phyloP scores from a whole-genome alignment of 2,329 filamentous ascomycete genomes.

The Cladorrhinum sp. region DNA sequence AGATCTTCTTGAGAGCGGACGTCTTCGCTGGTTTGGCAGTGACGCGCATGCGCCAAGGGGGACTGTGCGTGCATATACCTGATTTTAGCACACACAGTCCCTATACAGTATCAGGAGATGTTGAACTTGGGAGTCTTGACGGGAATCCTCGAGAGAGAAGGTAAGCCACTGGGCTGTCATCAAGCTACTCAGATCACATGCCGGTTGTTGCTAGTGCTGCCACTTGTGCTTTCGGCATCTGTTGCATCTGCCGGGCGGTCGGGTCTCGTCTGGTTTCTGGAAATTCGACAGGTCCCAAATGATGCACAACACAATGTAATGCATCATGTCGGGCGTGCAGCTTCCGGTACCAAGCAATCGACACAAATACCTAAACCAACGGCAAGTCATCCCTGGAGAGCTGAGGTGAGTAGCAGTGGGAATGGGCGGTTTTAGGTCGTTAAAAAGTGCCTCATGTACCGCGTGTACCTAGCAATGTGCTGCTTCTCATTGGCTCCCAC shows the following conservation, averaged over 20 bases:
- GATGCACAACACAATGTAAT: background rate
- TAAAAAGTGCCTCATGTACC: background rate
- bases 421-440: background rate
- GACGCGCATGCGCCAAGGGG: background rate
- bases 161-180: no score
- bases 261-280: background rate
- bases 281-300: background rate
- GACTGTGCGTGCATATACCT: background rate
- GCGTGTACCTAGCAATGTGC: background rate
- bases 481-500: background rate
- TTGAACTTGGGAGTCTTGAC: no score
- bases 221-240: no score
- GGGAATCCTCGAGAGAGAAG: no score
- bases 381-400: background rate
- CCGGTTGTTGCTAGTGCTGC: no score
- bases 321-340: background rate
- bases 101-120: no score
- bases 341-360: background rate
- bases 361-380: no score
- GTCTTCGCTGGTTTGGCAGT: background rate
- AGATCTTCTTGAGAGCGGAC: background rate
- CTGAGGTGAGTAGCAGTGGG: background rate
- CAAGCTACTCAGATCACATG: no score
- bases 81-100: background rate
- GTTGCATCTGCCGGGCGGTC: background rate